Evolutionary conservation across 202 grass and related monocot genomes (phyloP), one percentile per base, ranked within the genome.

Genomic region (Schoenoplectus triqueter): DNA sequence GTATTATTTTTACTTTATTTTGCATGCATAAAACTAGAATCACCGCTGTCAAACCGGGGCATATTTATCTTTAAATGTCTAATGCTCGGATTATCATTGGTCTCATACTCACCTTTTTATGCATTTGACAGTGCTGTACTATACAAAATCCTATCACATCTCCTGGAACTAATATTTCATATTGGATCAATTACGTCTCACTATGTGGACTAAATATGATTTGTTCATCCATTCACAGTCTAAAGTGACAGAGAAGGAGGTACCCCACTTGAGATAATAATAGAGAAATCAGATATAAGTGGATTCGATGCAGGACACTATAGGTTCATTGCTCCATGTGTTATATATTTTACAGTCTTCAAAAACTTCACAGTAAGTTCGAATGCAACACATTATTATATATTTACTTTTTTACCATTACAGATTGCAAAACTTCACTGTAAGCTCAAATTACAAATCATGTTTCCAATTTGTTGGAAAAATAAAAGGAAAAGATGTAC

Each of bases 211-310:
- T 84, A 70, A 85, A 73, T 2, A 68, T 66, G 13, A 71, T 77
- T 47, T 59, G 67, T 40, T 22, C 19, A 70, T 20, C 64, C 31
- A 54, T 86, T 72, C 88, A 90, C 88, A 84, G 80, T 31, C 40
- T 64, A 84, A 63, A 67, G 64, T 83, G 88, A 87, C 56, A 82
- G 72, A 79, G 88, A 90, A 86, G 88, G 88, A 80, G 88, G 85
- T 10, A 11, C 6, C 0, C 88, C 88, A 5, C 19, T 86, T 15
- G 45, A 90, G 59, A 39, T 87, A 64, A 80, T 14, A 63, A 86
- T 90, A 20, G 47, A 86, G 10, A 81, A 78, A 49, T 86, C 56
- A 55, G 82, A 61, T 80, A 84, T 82, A 84, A 80, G 6, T 59
- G 88, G 88, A 64, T 90, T 90, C 49, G 59, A 65, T 66, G 47